phyloP scores from a whole-genome alignment of 139 green algal species.

The Chlamydomonas schloesseri region DNA sequence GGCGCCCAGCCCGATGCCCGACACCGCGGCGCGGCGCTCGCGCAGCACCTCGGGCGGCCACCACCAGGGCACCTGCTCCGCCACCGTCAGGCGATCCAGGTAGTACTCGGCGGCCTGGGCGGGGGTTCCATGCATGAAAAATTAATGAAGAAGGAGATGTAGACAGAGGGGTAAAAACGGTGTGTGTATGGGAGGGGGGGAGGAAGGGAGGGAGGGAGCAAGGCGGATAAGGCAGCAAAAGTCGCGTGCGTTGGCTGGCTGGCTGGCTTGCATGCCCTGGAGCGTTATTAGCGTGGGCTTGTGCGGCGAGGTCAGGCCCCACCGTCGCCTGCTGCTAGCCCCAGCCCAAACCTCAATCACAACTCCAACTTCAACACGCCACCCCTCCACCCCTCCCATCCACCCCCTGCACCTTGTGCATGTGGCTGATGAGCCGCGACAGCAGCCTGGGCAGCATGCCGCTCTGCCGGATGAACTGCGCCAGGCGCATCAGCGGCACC shows the following conservation, averaged over 20 bases:
- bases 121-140: neutral
- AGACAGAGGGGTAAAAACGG: neutral
- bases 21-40: neutral
- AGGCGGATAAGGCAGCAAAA: too few relatives aligned
- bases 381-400: too few relatives aligned
- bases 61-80: constrained; percentile 60
- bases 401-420: constrained; percentile 52
- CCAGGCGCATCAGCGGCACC: constrained; percentile 55
- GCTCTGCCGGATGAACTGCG: constrained; percentile 58
- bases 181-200: neutral
- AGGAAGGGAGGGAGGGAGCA: neutral
- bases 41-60: constrained; percentile 45
- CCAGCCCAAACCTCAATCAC: too few relatives aligned
- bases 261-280: too few relatives aligned
- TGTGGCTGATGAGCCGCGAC: constrained; percentile 42
- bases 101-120: constrained; percentile 7
- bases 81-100: constrained; percentile 48
- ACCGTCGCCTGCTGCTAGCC: too few relatives aligned
- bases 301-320: too few relatives aligned
- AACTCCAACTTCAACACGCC: too few relatives aligned
- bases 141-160: neutral
- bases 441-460: constrained; percentile 53
- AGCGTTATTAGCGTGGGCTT: too few relatives aligned
- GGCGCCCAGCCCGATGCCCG: neutral
- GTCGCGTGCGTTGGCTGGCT: too few relatives aligned